Conservation (phyloP, 2,329 filamentous ascomycete genomes). For the Didymella pomorum region DNA sequence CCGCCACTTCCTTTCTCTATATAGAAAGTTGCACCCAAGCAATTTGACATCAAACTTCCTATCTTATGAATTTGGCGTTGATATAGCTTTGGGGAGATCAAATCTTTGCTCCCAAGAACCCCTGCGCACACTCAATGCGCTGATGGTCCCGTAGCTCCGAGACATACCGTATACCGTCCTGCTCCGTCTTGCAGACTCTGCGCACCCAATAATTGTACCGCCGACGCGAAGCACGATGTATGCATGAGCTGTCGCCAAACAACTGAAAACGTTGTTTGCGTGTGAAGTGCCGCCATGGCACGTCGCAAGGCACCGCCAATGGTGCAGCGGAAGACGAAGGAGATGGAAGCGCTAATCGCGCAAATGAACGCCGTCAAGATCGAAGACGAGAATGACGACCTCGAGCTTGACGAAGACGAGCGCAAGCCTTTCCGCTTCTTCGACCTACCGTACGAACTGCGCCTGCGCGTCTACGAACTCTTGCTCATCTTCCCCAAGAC, state of each 20-base stretch:
- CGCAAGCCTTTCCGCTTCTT: slow-evolving; percentile 59
- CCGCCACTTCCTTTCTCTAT: slow-evolving; percentile 35
- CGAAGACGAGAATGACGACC: slow-evolving; percentile 16
- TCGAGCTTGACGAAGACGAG: slow-evolving; percentile 4
- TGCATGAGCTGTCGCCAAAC: slow-evolving; percentile 53
- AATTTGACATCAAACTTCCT: slow-evolving; percentile 67
- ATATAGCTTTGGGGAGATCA: slow-evolving; percentile 60
- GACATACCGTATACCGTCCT: slow-evolving; percentile 29
- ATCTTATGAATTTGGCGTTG: slow-evolving; percentile 65
- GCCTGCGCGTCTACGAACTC: slow-evolving; percentile 58
- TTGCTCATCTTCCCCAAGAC: slow-evolving; percentile 61
- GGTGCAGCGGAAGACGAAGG: slow-evolving; percentile 33
- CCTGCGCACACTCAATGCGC: slow-evolving; percentile 40
- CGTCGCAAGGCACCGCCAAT: slow-evolving; percentile 25
- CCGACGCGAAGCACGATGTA: slow-evolving; percentile 48
- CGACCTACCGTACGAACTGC: slow-evolving; percentile 62
- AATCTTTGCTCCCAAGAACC: slow-evolving; percentile 52
- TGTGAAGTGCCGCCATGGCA: slow-evolving; percentile 21
- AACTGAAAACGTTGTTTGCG: slow-evolving; percentile 36
- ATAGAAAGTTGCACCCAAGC: slow-evolving; percentile 52
- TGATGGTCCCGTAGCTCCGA: slow-evolving; percentile 51
- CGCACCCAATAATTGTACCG: slow-evolving; percentile 12
- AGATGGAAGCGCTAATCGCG: slow-evolving; percentile 37
- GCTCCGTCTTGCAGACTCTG: background rate
- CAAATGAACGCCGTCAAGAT: slow-evolving; percentile 38